Evolutionary conservation across 2,329 filamentous ascomycete genomes (phyloP), one percentile per base, ranked within the genome.

Genomic region (Sarocladiaceae sp.): DNA sequence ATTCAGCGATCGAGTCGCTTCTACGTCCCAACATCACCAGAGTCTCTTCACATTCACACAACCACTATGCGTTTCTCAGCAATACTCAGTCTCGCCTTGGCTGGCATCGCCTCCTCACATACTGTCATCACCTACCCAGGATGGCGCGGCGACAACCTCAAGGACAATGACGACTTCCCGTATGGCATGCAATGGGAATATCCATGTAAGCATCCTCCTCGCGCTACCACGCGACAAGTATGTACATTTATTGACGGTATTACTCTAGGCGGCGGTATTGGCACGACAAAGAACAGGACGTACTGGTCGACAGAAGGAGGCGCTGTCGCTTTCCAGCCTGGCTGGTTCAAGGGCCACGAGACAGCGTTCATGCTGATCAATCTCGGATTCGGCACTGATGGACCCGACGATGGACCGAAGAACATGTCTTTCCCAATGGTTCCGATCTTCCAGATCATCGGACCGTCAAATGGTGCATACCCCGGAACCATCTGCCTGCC

Each of bases 121-220:
- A 88, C 80, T n/a, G 80, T 96, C 64, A 86, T 96, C 67, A 85
- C 86, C 56, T 95, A 95, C 65, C 91, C 90, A 0, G 88, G 88
- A 59, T 93, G 87, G 84, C 75, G 91, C 79, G 91, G 90, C 58
- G 86, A 96, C 74, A 95, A 90, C 66, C 80, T 96, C 56, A 79
- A 87, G 64, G 87, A 86, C 39, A 95, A 90, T 66, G 83, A 82
- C 2, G 84, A 80, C 1, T 94, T 83, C 60, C 91, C 91, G 2
- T 96, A 88, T 59, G 92, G 91, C 71, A 93, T 94, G 88, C 88
- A 96, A 74, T 97, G 91, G 91, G 84, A 86, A 67, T 96, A 96
- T 75, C 91, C 92, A 69, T 97, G 91, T 96, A 76, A 73, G 89
- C 75, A 7, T 7, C 17, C 22, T 50, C 49, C 46, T 53, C 31